A percentile compares a stretch with the other conserved stretches of the same genome.
Conservation (phyloP, 2,329 filamentous ascomycete species). For the Apiospora marii region DNA sequence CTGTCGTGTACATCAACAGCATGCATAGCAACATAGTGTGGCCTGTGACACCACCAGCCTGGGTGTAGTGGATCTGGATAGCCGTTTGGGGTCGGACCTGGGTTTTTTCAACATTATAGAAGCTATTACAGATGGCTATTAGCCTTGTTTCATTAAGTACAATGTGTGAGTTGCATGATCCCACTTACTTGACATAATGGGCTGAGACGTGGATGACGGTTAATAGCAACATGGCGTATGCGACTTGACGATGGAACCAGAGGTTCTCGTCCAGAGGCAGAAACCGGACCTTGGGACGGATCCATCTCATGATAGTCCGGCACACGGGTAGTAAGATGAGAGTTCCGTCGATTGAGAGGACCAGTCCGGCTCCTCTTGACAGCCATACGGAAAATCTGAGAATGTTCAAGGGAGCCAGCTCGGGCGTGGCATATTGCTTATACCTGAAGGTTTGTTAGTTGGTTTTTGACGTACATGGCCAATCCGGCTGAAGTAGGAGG, state of each 20-base stretch:
- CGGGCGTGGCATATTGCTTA: slow-evolving; percentile 74
- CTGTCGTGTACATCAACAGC: slow-evolving; percentile 97
- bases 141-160: slow-evolving; percentile 34
- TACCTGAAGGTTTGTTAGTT: slow-evolving; percentile 62
- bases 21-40: slow-evolving; percentile 99
- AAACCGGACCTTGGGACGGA: slow-evolving; percentile 88
- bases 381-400: slow-evolving; percentile 94
- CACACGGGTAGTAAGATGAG: slow-evolving; percentile 95
- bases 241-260: slow-evolving; percentile 96
- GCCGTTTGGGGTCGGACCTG: slow-evolving; percentile 84
- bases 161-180: background rate
- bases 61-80: slow-evolving; percentile 88
- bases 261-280: slow-evolving; percentile 94
- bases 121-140: slow-evolving; percentile 60
- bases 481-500: background rate
- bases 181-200: slow-evolving; percentile 90
- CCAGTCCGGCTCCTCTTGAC: slow-evolving; percentile 89
- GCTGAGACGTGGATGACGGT: slow-evolving; percentile 76
- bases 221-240: slow-evolving; percentile 87
- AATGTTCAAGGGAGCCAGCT: slow-evolving; percentile 79
- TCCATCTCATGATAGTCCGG: slow-evolving; percentile 82
- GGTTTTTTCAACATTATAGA: slow-evolving; percentile 90
- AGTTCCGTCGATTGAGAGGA: slow-evolving; percentile 82
- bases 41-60: slow-evolving; percentile 91
- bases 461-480: background rate